Evolutionary conservation across 192 early-diverging fungal genomes (phyloP), one percentile per base, ranked within the genome.

Genomic region (Glomus cerebriforme): DNA sequence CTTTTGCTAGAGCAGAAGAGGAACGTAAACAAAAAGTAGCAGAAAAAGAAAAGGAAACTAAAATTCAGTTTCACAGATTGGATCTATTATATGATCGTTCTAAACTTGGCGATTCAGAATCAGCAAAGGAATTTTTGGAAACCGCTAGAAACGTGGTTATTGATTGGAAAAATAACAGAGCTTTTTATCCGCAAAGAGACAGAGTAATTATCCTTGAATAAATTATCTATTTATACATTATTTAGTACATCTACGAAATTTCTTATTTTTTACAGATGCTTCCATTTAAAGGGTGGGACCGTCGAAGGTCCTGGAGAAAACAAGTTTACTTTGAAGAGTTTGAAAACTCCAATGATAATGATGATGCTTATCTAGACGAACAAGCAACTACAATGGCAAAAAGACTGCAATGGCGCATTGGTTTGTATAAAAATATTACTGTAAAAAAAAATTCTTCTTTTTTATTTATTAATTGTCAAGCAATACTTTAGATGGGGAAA

Each of bases 361-460:
- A 60, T 19, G 85, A 86, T 49, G 71, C 71, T 29, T 82, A 73
- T 39, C 45, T 86, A 10, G 82, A 81, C 1, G 85, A 82, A 58
- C 81, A 83, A 15, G 85, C 78, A 26, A 73, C 62, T 7, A 80
- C 79, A 2, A 86, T 86, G 85, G 66, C 82, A 12, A 83, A 83
- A 22, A 75, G 85, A 43, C n/a, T 86, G 26, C 78, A 79, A 37
- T 67, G 67, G 26, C 68, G 75, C 13, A 83, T 86, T 79, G 85
- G 85, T 27, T 35, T 79, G 15, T 35, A 35, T 17, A 27, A 68
- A 49, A 24, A 47, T 13, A 78, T 63, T 35, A 13, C n/a, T 47
- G 19, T 19, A 54, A 54, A 54, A 3, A 43, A 43, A 4, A 26
- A 8, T 39, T 65, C 27, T 65, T 65, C 15, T 65, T 31, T 32